Evolutionary conservation across 306 rosid species (phyloP).

Genomic region (Trifolium repens): DNA sequence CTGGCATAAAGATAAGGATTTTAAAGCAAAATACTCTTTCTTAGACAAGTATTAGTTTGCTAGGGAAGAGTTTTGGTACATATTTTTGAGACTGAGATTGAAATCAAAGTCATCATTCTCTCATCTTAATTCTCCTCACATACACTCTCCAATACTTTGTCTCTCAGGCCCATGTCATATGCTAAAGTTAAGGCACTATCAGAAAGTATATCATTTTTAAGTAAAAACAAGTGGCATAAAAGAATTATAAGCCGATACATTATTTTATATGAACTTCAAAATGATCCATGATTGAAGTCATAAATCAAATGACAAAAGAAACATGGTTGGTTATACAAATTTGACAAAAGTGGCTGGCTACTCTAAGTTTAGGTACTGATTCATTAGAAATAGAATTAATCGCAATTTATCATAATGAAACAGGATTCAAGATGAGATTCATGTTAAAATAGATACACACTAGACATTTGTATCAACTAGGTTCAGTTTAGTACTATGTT

Average conservation of each 20-base stretch:
- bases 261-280: neutral
- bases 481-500: neutral
- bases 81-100: constrained; percentile 37
- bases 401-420: too few species aligned
- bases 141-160: neutral
- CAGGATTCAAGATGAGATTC: too few species aligned
- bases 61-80: constrained; percentile 32
- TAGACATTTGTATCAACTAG: neutral
- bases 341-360: too few species aligned
- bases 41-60: constrained; percentile 14
- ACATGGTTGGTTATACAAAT: too few species aligned
- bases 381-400: too few species aligned
- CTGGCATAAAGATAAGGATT: constrained; percentile 10
- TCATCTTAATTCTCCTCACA: neutral
- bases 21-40: constrained; percentile 29
- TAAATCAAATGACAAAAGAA: too few species aligned
- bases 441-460: neutral
- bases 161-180: neutral
- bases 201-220: neutral
- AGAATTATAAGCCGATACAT: neutral
- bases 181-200: too few species aligned
- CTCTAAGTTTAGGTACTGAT: too few species aligned
- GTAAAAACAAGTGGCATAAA: neutral
- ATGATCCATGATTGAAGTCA: too few species aligned
- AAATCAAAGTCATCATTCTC: neutral